Percentiles rank a stretch among this genome's conserved stretches.
Evolutionary conservation across 2,329 filamentous ascomycete species (phyloP).

Genomic region (Trichoderma sp.): DNA sequence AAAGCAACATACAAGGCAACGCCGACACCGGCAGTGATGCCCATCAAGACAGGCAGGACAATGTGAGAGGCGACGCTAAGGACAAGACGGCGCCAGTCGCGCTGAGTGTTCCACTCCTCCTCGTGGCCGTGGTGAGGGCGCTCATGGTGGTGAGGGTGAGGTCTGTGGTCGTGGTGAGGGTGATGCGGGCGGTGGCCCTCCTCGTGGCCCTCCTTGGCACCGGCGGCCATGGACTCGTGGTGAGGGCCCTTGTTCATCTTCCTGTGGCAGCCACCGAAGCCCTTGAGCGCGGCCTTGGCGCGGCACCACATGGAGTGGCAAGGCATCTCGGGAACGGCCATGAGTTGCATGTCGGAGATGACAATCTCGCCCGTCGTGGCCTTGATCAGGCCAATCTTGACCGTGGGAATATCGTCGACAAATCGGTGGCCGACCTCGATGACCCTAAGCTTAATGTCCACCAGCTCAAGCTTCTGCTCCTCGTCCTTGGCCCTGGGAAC

Average conservation of each 20-base stretch:
- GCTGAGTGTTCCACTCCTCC: constrained; percentile 23
- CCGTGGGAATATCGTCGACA: constrained; percentile 51
- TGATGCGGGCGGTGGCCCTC: constrained; percentile 20
- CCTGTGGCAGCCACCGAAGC: constrained; percentile 28
- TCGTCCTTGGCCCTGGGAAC: constrained; percentile 47
- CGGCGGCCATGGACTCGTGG: background rate
- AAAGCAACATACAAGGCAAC: constrained; percentile 57
- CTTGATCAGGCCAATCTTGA: constrained; percentile 63
- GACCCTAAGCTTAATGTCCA: constrained; percentile 57
- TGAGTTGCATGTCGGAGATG: constrained; percentile 49
- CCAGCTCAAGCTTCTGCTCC: constrained; percentile 50
- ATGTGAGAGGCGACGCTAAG: constrained; percentile 60
- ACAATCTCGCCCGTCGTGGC: constrained; percentile 53
- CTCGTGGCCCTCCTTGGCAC: background rate
- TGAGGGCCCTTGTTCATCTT: constrained; percentile 6
- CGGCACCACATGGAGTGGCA: constrained; percentile 54
- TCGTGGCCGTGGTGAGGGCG: background rate
- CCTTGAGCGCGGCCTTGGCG: constrained; percentile 38
- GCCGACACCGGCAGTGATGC: constrained; percentile 65
- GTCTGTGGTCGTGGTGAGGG: constrained; percentile 23
- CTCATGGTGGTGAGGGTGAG: constrained; percentile 29
- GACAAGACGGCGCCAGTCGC: constrained; percentile 39
- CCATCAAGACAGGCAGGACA: constrained; percentile 65
- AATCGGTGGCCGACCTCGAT: constrained; percentile 58
- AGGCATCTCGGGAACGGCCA: constrained; percentile 29